A percentile compares a stretch with the other conserved stretches of the same genome.
Conservation (phyloP, 2,329 filamentous ascomycete genomes). For the Diplodia scrobiculata region DNA sequence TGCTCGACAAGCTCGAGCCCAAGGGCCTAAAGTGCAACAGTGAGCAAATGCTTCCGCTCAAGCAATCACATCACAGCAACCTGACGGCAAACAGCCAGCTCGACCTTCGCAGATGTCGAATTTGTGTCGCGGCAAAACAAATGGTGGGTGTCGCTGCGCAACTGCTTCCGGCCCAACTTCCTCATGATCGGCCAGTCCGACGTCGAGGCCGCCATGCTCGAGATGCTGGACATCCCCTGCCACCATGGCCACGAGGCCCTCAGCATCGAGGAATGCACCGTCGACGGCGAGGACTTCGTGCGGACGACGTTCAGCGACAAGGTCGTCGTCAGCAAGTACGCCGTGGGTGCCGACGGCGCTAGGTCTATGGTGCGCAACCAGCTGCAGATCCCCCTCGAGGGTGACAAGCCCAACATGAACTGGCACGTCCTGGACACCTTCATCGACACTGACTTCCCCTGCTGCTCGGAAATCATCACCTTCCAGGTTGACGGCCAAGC, state of each 20-base stretch:
- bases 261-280: conserved; percentile 23
- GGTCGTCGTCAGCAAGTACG: conserved; percentile 31
- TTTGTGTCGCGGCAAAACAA: conserved; percentile 54
- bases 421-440: conserved; percentile 56
- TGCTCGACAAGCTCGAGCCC: conserved; percentile 49
- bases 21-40: conserved; percentile 55
- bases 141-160: conserved; percentile 54
- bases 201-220: conserved; percentile 48
- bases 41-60: conserved; percentile 35
- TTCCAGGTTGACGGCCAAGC: conserved; percentile 53
- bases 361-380: conserved; percentile 32
- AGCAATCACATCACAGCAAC: neutral
- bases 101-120: conserved; percentile 52
- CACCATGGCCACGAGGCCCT: conserved; percentile 38
- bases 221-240: conserved; percentile 41
- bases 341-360: conserved; percentile 33
- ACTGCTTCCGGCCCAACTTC: conserved; percentile 53
- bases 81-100: conserved; percentile 46
- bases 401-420: conserved; percentile 55
- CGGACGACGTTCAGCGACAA: conserved; percentile 23
- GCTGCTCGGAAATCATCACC: conserved; percentile 53
- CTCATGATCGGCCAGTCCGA: conserved; percentile 56
- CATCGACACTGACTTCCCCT: conserved; percentile 54
- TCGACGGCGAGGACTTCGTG: conserved; percentile 27
- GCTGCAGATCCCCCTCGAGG: conserved; percentile 49